Evolutionary conservation across 805 yeast genomes (phyloP).

Genomic region (Metschnikowia borealis): DNA sequence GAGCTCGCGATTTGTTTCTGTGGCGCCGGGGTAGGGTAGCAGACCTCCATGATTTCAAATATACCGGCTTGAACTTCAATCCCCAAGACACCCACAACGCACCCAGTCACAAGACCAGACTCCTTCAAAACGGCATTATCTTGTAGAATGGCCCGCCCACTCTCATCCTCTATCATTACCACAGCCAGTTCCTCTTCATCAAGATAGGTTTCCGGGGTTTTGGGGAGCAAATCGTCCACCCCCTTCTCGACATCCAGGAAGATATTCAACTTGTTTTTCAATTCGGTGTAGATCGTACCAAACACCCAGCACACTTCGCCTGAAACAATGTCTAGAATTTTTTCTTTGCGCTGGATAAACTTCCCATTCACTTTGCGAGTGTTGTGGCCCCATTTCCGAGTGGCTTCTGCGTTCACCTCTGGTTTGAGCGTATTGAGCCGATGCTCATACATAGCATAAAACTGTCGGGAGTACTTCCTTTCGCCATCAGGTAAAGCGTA

Average conservation of each 20-base stretch:
- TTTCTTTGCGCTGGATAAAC: conserved; percentile 30
- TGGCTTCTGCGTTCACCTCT: conserved; percentile 32
- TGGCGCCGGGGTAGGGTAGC: conserved; percentile 62
- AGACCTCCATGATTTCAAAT: conserved; percentile 78
- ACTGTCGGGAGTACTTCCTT: conserved; percentile 38
- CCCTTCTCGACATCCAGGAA: conserved; percentile 71
- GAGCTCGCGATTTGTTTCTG: conserved; percentile 37
- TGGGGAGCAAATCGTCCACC: conserved; percentile 47
- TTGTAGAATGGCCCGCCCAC: conserved; percentile 75
- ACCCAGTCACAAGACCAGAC: conserved; percentile 77
- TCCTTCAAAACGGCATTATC: conserved; percentile 53
- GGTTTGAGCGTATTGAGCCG: conserved; percentile 30
- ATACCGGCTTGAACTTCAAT: conserved; percentile 79
- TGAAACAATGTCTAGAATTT: conserved; percentile 56
- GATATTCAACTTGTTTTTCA: conserved; percentile 82
- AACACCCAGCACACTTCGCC: conserved; percentile 72
- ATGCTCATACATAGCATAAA: conserved; percentile 42
- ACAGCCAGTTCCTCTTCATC: conserved; percentile 49
- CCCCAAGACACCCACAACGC: conserved; percentile 82
- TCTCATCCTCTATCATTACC: conserved; percentile 82
- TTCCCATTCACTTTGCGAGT: conserved; percentile 31
- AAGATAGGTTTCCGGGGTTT: conserved; percentile 29
- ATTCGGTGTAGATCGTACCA: conserved; percentile 83
- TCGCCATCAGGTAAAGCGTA: conserved; percentile 15
- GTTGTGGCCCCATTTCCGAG: conserved; percentile 53